phyloP scores from a whole-genome alignment of 495 filamentous ascomycete genomes.

The Aspergillus kassunensis region DNA sequence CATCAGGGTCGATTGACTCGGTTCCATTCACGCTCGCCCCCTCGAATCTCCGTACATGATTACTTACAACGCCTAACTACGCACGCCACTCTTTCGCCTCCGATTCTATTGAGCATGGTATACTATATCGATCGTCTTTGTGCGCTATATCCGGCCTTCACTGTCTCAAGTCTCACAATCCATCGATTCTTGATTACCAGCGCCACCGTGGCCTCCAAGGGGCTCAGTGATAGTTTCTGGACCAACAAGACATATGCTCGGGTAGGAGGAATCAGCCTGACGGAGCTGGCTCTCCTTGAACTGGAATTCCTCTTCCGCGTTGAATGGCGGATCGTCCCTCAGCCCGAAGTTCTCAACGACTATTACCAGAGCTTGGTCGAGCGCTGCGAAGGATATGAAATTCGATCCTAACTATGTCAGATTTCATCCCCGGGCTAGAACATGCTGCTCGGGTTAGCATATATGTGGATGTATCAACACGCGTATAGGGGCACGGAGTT shows the following conservation, averaged over 20 bases:
- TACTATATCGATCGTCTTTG: slow-evolving; percentile 98
- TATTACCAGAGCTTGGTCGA: slow-evolving; percentile 88
- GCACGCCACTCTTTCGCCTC: slow-evolving; percentile 88
- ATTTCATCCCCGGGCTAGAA: not conserved
- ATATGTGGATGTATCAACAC: slow-evolving; percentile 11
- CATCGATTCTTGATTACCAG: slow-evolving; percentile 96
- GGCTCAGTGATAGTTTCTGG: slow-evolving; percentile 94
- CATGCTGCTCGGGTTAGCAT: not conserved
- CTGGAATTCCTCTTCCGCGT: slow-evolving; percentile 87
- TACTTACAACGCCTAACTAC: slow-evolving; percentile 90
- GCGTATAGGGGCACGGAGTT: slow-evolving; percentile 15
- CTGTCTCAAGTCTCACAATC: slow-evolving; percentile 89
- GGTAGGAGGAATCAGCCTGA: slow-evolving; percentile 84
- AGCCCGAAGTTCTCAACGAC: slow-evolving; percentile 85
- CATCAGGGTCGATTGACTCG: slow-evolving; percentile 79
- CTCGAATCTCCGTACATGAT: slow-evolving; percentile 87
- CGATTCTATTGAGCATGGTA: slow-evolving; percentile 98
- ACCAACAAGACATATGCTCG: slow-evolving; percentile 94
- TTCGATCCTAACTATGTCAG: slow-evolving; percentile 27
- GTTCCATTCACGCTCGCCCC: slow-evolving; percentile 93
- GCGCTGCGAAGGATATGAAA: slow-evolving; percentile 56
- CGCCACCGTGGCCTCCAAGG: slow-evolving; percentile 93
- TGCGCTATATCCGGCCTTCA: slow-evolving; percentile 86
- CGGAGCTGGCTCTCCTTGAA: slow-evolving; percentile 88
- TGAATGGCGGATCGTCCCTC: slow-evolving; percentile 94